A percentile compares a stretch with the other conserved stretches of the same genome.
Conservation (phyloP, 2,329 filamentous ascomycete species). For the Penicillium sp. region DNA sequence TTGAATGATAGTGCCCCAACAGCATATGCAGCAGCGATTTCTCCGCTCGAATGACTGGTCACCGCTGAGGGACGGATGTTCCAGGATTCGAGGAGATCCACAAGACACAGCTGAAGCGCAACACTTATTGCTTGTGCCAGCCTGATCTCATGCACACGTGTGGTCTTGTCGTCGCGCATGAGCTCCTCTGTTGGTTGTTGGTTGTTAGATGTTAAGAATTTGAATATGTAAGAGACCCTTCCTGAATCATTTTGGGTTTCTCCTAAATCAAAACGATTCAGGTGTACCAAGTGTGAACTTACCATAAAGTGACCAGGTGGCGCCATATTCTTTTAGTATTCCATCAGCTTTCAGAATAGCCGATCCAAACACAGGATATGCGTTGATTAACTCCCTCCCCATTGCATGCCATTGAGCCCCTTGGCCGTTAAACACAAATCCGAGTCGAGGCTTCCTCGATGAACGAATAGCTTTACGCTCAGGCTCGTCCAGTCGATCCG, state of each 20-base stretch:
- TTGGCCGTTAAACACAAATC: slow-evolving; percentile 32
- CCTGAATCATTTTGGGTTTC: no score
- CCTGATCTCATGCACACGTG: background rate
- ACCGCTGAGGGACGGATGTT: background rate
- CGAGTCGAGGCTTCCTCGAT: slow-evolving; percentile 19
- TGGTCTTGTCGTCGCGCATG: background rate
- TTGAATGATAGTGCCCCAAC: background rate
- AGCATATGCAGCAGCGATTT: slow-evolving; percentile 13
- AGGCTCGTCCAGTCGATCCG: no score
- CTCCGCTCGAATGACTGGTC: slow-evolving; percentile 13
- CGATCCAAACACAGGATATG: background rate
- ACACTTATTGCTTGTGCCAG: slow-evolving; percentile 17
- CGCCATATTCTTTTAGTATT: background rate
- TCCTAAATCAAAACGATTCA: no score
- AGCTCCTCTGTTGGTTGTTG: background rate
- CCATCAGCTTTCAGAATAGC: no score
- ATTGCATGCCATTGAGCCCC: slow-evolving; percentile 33
- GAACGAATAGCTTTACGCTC: no score
- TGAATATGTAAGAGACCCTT: no score
- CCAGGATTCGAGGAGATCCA: slow-evolving; percentile 8
- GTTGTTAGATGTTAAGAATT: no score
- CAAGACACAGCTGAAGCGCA: slow-evolving; percentile 14
- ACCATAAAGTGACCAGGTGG: background rate
- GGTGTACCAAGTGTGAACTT: no score
- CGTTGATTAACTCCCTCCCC: slow-evolving; percentile 22